Percentiles rank a stretch among this genome's conserved stretches.
Conservation (phyloP, 2,329 filamentous ascomycete species). For the Penicillium sp. region DNA sequence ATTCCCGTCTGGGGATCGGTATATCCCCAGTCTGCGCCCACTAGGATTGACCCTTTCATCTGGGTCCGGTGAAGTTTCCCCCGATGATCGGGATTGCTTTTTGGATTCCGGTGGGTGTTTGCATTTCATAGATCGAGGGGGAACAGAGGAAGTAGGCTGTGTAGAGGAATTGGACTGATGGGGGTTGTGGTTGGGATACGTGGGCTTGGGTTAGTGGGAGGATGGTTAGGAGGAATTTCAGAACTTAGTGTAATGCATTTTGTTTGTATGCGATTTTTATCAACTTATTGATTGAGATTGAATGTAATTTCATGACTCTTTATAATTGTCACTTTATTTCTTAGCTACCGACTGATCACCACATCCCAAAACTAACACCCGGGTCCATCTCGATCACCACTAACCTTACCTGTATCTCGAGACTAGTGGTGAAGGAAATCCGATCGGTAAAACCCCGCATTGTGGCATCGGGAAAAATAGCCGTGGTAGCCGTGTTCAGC, state of each 20-base stretch:
- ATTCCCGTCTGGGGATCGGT: constrained; percentile 24
- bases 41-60: constrained; percentile 18
- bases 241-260: not conserved
- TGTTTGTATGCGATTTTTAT: too few relatives aligned
- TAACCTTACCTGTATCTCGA: not conserved
- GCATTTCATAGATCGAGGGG: constrained; percentile 14
- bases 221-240: not conserved
- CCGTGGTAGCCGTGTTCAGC: not conserved
- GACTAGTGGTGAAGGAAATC: not conserved
- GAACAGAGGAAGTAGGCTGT: constrained; percentile 25
- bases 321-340: not conserved
- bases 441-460: not conserved
- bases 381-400: not conserved
- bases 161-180: constrained; percentile 21
- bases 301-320: too few relatives aligned
- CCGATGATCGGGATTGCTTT: constrained; percentile 28
- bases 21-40: constrained; percentile 29
- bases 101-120: constrained; percentile 21
- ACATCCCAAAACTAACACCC: not conserved
- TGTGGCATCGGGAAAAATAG: not conserved
- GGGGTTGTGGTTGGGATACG: not conserved
- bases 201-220: not conserved
- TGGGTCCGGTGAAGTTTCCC: constrained; percentile 29
- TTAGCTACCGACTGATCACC: not conserved
- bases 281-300: too few relatives aligned